A percentile compares a stretch with the other conserved stretches of the same genome.
phyloP scores from a whole-genome alignment of 345 rosid species.

The Nephelium lappaceum region DNA sequence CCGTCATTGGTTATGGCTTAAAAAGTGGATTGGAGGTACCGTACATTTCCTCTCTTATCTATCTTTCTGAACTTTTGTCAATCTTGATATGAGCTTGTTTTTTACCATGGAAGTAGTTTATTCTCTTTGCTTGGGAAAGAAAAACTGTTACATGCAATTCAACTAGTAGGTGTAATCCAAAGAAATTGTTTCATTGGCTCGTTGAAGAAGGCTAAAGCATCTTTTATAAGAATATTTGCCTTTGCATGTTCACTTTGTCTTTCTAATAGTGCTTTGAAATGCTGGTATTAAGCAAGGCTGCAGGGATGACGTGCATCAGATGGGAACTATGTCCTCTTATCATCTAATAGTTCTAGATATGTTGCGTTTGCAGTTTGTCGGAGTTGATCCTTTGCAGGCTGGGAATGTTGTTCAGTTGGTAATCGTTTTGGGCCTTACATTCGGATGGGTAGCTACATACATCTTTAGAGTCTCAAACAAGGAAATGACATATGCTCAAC shows the following conservation, averaged over 20 bases:
- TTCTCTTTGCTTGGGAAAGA: not conserved
- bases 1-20: conserved; percentile 69
- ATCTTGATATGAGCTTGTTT: not conserved
- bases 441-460: conserved; percentile 94
- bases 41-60: not conserved
- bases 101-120: not conserved
- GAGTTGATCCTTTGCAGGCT: conserved; percentile 87
- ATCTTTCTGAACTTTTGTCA: not conserved
- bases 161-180: not conserved
- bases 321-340: not conserved
- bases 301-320: not conserved
- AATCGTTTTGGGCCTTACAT: conserved; percentile 78
- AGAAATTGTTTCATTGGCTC: not conserved
- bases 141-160: not conserved
- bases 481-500: conserved; percentile 97
- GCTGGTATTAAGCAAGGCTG: not conserved
- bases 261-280: not conserved
- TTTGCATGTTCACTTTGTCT: not conserved
- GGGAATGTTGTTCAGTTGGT: conserved; percentile 90
- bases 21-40: conserved; percentile 94
- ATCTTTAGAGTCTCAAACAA: conserved; percentile 93
- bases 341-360: conserved; percentile 8
- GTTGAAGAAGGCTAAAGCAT: not conserved
- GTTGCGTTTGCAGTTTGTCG: conserved; percentile 56
- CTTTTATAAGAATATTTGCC: not conserved